Evolutionary conservation across 768 basidiomycete genomes (phyloP).

Genomic region (Termitomyces eurrhizus): DNA sequence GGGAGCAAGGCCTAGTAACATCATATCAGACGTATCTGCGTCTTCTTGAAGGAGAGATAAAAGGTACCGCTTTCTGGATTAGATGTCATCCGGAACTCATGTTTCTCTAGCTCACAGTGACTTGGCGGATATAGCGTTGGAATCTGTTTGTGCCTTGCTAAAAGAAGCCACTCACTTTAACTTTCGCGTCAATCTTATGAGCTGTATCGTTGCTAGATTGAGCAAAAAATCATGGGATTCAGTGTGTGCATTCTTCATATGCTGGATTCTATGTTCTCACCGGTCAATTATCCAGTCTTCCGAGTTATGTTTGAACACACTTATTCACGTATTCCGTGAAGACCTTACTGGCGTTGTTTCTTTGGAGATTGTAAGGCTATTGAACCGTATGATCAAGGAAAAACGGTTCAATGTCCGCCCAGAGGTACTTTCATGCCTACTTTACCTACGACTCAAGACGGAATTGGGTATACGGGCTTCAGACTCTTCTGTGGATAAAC

Average conservation of each 20-base stretch:
- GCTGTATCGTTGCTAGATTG: conserved; percentile 74
- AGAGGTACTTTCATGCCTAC: conserved; percentile 78
- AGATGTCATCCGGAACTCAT: conserved; percentile 1
- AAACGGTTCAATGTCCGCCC: conserved; percentile 87
- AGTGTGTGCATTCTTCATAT: conserved; percentile 40
- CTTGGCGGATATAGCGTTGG: conserved; percentile 65
- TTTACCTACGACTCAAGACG: conserved; percentile 81
- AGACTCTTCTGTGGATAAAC: conserved; percentile 59
- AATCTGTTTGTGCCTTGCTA: conserved; percentile 84
- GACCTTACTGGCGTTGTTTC: conserved; percentile 82
- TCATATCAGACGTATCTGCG: conserved; percentile 90
- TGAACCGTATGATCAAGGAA: conserved; percentile 97
- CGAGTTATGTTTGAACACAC: conserved; percentile 76
- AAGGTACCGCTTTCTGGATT: conserved; percentile 47
- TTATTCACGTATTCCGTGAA: conserved; percentile 78
- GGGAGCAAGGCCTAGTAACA: conserved; percentile 88
- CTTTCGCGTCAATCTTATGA: conserved; percentile 90
- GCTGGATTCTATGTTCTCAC: conserved; percentile 10
- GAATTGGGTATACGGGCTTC: conserved; percentile 83
- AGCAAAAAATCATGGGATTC: conserved; percentile 88
- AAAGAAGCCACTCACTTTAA: conserved; percentile 93
- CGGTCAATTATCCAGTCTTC: conserved; percentile 52
- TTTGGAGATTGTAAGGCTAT: conserved; percentile 81
- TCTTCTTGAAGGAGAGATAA: conserved; percentile 80
- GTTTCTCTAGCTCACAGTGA: conserved; percentile 53